Percentiles rank a stretch among this genome's conserved stretches.
phyloP scores from a whole-genome alignment of 805 yeast species.

The Wickerhamomyces strasburgensis region DNA sequence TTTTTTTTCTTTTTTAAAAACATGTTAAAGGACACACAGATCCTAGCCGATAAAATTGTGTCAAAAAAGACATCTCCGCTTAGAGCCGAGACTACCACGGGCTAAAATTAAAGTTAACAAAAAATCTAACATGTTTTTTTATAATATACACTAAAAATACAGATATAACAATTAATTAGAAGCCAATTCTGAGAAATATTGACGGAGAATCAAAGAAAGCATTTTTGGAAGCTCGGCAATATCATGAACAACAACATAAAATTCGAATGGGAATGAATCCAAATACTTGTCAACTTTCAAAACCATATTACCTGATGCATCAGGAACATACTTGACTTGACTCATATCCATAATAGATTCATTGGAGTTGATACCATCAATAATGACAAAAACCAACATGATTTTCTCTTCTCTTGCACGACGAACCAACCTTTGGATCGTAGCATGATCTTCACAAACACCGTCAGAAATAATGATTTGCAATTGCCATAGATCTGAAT shows the following conservation, averaged over 20 bases:
- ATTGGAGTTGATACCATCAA: slow-evolving; percentile 80
- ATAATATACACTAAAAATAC: slow-evolving; percentile 5
- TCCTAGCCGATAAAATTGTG: too few relatives aligned
- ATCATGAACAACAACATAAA: slow-evolving; percentile 88
- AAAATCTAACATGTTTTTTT: background rate
- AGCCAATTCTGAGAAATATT: slow-evolving; percentile 77
- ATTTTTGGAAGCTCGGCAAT: slow-evolving; percentile 88
- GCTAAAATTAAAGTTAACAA: too few relatives aligned
- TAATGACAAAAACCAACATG: slow-evolving; percentile 90
- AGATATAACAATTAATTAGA: slow-evolving; percentile 18
- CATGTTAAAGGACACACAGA: too few relatives aligned
- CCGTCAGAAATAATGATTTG: slow-evolving; percentile 95
- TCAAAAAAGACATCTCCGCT: too few relatives aligned
- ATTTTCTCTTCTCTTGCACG: slow-evolving; percentile 87
- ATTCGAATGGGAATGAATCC: slow-evolving; percentile 95
- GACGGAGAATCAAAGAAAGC: slow-evolving; percentile 83
- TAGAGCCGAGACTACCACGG: too few relatives aligned
- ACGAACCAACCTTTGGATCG: slow-evolving; percentile 77
- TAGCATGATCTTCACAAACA: slow-evolving; percentile 91
- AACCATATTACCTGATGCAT: slow-evolving; percentile 61
- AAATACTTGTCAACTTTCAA: slow-evolving; percentile 78
- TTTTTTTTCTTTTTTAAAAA: too few relatives aligned
- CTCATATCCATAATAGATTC: slow-evolving; percentile 93
- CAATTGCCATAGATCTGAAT: slow-evolving; percentile 81
- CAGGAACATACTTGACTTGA: slow-evolving; percentile 80